These are phyloP conservation scores for Penicillium subrubescens DNA, from an alignment of 495 filamentous ascomycete species.

Conservation along the genomic window DNA sequence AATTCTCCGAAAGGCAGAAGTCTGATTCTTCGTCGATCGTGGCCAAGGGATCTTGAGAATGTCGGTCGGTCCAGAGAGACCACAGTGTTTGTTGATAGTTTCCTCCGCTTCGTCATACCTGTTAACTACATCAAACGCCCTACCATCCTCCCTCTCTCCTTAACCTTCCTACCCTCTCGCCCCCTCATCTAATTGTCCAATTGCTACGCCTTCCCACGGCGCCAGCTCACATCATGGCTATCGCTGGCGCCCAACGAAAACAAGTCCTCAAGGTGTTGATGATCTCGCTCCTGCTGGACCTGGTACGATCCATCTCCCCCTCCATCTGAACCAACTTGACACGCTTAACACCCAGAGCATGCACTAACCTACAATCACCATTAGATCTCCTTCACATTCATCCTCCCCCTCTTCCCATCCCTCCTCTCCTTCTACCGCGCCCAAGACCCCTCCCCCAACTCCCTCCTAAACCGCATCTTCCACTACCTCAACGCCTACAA, in stretches of 20 bases:
- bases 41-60: too few relatives aligned
- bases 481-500: slow-evolving; percentile 92
- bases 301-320: slow-evolving; percentile 47
- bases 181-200: neutral
- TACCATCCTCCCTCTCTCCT: neutral
- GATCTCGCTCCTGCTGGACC: slow-evolving; percentile 69
- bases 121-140: neutral
- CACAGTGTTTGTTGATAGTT: too few relatives aligned
- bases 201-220: slow-evolving; percentile 2
- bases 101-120: neutral
- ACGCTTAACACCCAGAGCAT: neutral
- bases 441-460: slow-evolving; percentile 53
- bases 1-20: too few relatives aligned
- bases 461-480: slow-evolving; percentile 77
- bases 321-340: neutral
- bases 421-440: slow-evolving; percentile 94
- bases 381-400: slow-evolving; percentile 92
- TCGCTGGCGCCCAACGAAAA: slow-evolving; percentile 60
- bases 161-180: neutral
- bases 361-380: slow-evolving; percentile 1
- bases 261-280: slow-evolving; percentile 80
- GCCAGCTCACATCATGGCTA: slow-evolving; percentile 34
- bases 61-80: too few relatives aligned
- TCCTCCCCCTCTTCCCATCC: slow-evolving; percentile 92
- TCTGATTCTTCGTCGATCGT: too few relatives aligned